Conservation (phyloP, 2,329 filamentous ascomycete genomes). For the Dichotomopilus funicola region DNA sequence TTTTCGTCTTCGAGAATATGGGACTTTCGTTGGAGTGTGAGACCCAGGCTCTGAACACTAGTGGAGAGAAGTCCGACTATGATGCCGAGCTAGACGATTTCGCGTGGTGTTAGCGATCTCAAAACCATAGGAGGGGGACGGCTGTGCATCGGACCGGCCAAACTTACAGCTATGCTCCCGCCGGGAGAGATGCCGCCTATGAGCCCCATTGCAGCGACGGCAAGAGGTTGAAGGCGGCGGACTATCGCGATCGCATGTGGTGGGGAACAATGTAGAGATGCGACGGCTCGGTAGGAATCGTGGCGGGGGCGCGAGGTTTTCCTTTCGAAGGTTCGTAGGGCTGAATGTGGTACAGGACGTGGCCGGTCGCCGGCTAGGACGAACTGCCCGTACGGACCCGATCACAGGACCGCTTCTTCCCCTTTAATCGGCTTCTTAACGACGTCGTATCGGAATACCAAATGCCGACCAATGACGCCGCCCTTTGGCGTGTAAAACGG, state of each 20-base stretch:
- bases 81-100: slow-evolving; percentile 66
- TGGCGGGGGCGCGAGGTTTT: background rate
- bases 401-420: no score
- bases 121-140: background rate
- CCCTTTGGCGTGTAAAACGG: background rate
- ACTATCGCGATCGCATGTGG: slow-evolving; percentile 20
- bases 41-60: slow-evolving; percentile 86
- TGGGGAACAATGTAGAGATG: slow-evolving; percentile 1
- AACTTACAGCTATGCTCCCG: slow-evolving; percentile 67
- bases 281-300: background rate
- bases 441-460: background rate
- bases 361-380: background rate
- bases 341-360: background rate
- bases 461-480: slow-evolving; percentile 10
- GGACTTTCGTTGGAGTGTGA: slow-evolving; percentile 95
- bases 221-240: slow-evolving; percentile 14
- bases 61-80: slow-evolving; percentile 89
- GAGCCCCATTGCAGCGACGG: slow-evolving; percentile 57
- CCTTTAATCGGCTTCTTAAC: background rate
- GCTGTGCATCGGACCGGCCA: background rate
- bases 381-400: background rate
- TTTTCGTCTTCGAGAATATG: slow-evolving; percentile 98
- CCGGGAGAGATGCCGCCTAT: slow-evolving; percentile 70
- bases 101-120: slow-evolving; percentile 19
- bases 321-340: no score